These are phyloP conservation scores for Teunomyces panamensis DNA, from an alignment of 805 yeast genomes.

Conservation along the genomic window DNA sequence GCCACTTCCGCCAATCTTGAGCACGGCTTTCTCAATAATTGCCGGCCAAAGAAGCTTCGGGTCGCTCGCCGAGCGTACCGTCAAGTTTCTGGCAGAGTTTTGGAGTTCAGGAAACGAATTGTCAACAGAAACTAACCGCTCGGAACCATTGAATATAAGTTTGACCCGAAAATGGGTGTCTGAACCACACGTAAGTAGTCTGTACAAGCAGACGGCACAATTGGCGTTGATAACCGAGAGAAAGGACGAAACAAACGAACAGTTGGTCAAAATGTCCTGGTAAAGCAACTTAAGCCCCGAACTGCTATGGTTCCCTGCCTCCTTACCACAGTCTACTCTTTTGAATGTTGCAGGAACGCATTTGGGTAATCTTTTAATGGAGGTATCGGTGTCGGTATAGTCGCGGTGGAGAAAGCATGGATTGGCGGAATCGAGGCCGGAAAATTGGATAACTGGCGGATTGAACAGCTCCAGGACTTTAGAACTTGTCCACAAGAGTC, in stretches of 20 bases:
- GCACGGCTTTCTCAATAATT: conserved; percentile 72
- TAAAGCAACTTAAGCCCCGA: conserved; percentile 19
- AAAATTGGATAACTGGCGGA: conserved; percentile 21
- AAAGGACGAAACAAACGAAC: conserved; percentile 73
- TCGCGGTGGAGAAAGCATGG: neutral
- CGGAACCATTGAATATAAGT: conserved; percentile 52
- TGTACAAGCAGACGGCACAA: conserved; percentile 17
- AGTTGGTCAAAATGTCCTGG: conserved; percentile 58
- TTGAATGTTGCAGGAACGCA: neutral
- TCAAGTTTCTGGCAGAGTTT: conserved; percentile 21
- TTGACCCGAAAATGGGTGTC: conserved; percentile 35
- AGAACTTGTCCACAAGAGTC: conserved; percentile 28
- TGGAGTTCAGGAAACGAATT: conserved; percentile 41
- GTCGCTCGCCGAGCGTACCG: conserved; percentile 36
- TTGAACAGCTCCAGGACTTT: conserved; percentile 12
- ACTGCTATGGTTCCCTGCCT: neutral
- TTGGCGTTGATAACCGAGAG: conserved; percentile 43
- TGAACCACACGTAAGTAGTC: conserved; percentile 5
- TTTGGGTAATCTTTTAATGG: neutral
- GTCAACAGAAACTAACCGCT: conserved; percentile 46
- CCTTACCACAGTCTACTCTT: neutral
- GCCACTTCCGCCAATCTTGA: conserved; percentile 56
- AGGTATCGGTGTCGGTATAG: neutral
- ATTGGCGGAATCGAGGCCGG: neutral
- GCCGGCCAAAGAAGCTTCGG: conserved; percentile 58